phyloP scores from a whole-genome alignment of 306 rosid genomes.

The Amphicarpaea edgeworthii region DNA sequence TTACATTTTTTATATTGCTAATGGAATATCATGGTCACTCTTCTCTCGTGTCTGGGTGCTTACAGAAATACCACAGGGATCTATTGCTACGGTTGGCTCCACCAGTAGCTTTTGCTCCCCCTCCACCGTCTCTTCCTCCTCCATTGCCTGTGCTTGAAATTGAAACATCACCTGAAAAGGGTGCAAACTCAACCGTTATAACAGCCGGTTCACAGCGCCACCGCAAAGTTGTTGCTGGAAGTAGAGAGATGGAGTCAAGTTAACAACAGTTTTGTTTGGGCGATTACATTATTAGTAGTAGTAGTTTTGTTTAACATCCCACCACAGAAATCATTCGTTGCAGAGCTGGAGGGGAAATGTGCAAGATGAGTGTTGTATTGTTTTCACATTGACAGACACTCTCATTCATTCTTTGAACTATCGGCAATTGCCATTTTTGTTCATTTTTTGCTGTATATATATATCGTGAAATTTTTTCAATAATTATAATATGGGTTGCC shows the following conservation, averaged over 20 bases:
- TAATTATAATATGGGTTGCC: conserved; percentile 58
- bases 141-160: conserved; percentile 48
- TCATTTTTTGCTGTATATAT: conserved; percentile 71
- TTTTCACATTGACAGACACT: conserved; percentile 51
- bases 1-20: background rate
- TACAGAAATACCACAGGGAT: conserved; percentile 86
- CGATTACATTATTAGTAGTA: conserved; percentile 32
- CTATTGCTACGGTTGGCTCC: conserved; percentile 60
- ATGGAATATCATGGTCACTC: conserved; percentile 19
- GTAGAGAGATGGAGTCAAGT: conserved; percentile 50
- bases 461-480: conserved; percentile 48
- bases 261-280: conserved; percentile 63
- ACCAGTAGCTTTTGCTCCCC: conserved; percentile 48
- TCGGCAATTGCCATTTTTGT: conserved; percentile 43
- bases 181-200: conserved; percentile 42
- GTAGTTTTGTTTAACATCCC: conserved; percentile 40
- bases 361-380: conserved; percentile 51
- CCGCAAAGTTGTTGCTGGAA: conserved; percentile 79
- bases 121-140: conserved; percentile 50
- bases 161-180: conserved; percentile 43
- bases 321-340: conserved; percentile 49
- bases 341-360: conserved; percentile 57
- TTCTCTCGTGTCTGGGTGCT: conserved; percentile 18
- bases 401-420: conserved; percentile 51
- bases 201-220: conserved; percentile 66